Conservation (phyloP, 495 filamentous ascomycete genomes). For the Podospora australis region DNA sequence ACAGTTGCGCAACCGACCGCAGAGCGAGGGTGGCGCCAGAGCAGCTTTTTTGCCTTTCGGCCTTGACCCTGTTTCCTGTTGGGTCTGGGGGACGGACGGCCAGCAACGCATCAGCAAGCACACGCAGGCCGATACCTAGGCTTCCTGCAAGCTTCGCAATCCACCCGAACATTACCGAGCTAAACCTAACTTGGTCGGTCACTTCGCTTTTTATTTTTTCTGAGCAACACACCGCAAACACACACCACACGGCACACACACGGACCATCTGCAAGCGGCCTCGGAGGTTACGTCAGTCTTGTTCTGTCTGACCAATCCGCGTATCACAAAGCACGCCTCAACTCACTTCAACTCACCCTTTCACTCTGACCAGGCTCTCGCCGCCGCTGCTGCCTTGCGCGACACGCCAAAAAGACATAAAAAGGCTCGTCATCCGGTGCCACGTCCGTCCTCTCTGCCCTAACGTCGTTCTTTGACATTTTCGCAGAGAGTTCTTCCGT, state of each 20-base stretch:
- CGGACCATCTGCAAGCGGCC: conserved; percentile 21
- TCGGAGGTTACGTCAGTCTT: conserved; percentile 35
- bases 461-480: conserved; percentile 8
- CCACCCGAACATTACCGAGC: background rate
- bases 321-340: background rate
- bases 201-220: conserved; percentile 1
- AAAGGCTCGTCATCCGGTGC: conserved; percentile 11
- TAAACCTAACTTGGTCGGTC: background rate
- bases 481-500: too few relatives aligned
- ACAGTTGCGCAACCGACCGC: background rate
- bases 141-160: background rate
- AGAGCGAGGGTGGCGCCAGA: conserved; percentile 16
- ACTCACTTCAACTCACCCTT: conserved; percentile 5
- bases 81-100: conserved; percentile 21
- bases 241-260: conserved; percentile 16
- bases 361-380: background rate
- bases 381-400: conserved; percentile 21
- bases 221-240: conserved; percentile 4
- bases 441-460: conserved; percentile 17
- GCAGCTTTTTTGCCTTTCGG: conserved; percentile 5
- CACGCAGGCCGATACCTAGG: too few relatives aligned
- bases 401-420: conserved; percentile 8
- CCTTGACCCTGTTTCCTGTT: conserved; percentile 18
- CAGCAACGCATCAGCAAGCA: conserved; percentile 21
- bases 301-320: conserved; percentile 18